A percentile compares a stretch with the other conserved stretches of the same genome.
phyloP scores from a whole-genome alignment of 139 green algal genomes.

The Micractinium conductrix region DNA sequence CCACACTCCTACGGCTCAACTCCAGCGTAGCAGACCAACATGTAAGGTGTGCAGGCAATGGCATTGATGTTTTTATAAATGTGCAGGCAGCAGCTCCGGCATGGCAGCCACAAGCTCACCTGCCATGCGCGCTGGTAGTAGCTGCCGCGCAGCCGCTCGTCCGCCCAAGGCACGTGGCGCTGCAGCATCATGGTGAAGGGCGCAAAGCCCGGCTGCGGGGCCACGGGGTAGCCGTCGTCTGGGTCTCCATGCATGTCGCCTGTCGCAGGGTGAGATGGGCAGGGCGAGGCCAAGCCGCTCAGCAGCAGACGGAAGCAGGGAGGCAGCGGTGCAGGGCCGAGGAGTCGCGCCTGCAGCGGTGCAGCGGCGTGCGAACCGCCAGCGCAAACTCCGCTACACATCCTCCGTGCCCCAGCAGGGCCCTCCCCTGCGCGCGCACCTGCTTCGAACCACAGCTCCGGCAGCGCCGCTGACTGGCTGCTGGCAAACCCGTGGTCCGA shows the following conservation, averaged over 20 bases:
- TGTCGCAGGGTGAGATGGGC: too few species aligned
- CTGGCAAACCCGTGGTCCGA: constrained; percentile 13
- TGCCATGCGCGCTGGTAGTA: constrained; percentile 33
- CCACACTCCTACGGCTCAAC: too few species aligned
- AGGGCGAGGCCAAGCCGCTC: too few species aligned
- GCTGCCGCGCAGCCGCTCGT: constrained; percentile 24
- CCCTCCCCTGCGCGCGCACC: too few species aligned
- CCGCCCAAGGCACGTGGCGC: constrained; percentile 25
- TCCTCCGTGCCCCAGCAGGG: too few species aligned
- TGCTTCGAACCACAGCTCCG: constrained; percentile 28
- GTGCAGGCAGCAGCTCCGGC: background rate
- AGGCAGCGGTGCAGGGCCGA: too few species aligned
- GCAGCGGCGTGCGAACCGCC: too few species aligned
- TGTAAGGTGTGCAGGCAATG: background rate
- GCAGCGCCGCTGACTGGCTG: constrained; percentile 22
- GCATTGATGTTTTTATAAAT: background rate
- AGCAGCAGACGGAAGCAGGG: too few species aligned
- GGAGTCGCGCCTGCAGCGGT: too few species aligned
- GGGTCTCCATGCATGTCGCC: constrained; percentile 24
- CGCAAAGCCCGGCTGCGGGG: constrained; percentile 27
- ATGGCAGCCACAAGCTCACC: background rate
- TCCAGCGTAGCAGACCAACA: background rate
- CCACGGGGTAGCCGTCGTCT: constrained; percentile 17
- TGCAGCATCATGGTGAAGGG: constrained; percentile 29
- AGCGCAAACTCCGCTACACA: too few species aligned